A percentile compares a stretch with the other conserved stretches of the same genome.
These are phyloP conservation scores for Zea mays DNA, from an alignment of 176 grass and related monocot genomes.

Conservation along the genomic window Zm-B73-REFERENCE-NAM-5.0 NC_050099.1:149451001-149451500, in stretches of 20 bases:
- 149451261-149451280: not conserved
- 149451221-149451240: not conserved
- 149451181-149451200: not conserved
- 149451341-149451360: not conserved
- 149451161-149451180: not conserved
- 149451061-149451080: conserved; percentile 16
- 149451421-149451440: conserved; percentile 17
- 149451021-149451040: not conserved
- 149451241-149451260: not conserved
- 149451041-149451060: conserved; percentile 14
- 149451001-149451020: conserved; percentile 4
- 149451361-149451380: not conserved
- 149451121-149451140: not conserved
- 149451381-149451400: not conserved
- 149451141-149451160: not conserved
- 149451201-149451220: not conserved
- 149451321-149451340: not conserved
- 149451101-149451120: not conserved
- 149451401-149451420: not conserved
- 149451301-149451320: not conserved
- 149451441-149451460: conserved; percentile 9
- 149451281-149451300: not conserved
- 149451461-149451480: conserved; percentile 4
- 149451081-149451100: not conserved
- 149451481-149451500: conserved; percentile 13